Base-by-base conservation (phyloP, 2,329 filamentous ascomycete species). In the Drechslerella dactyloides region DNA sequence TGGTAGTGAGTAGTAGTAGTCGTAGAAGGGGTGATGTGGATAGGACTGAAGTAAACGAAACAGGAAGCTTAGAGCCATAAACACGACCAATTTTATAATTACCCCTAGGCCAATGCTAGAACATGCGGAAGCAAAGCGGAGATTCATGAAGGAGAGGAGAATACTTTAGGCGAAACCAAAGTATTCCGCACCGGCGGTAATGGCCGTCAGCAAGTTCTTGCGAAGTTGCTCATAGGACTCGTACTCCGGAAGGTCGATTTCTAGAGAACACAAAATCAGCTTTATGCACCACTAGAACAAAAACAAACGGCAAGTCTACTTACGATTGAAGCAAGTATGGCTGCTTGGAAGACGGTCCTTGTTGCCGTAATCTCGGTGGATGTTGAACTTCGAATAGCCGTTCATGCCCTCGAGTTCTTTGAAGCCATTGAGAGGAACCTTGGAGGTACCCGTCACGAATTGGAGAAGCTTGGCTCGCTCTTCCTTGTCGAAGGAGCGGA, bases 401-500 rank as follows among this genome's bases (percentile, higher is more conserved):
- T 99, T 97, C 94, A 99, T 99, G 75, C 94, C 96, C 82, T 99
- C 96, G 5, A 99, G 86, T 80, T 99, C 94, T 82, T 96, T 97
- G 85, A 99, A 99, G 11, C 94, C 94, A 77, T 99, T 99, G 55
- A 99, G 87, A 42, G 94, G 94, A 52, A 99, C 96, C 82, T 99
- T 99, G 80, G 90, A 96, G 17, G 96, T 99, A 79, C 94, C 94
- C 0, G 96, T 99, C 75, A 99, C 94, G 79, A 99, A 99, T 78
- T 99, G 94, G 50, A 99, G 85, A 74, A 99, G 83, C 81, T 99
- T 99, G 76, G 94, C 94, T 72, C 91, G 90, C 82, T 99, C 96
- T 82, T 99, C 96, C 82, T 97, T 97, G 83, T 97, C 96, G 78
- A 97, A 99, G 2, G 93, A 96, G 76, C 94, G 89, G 48, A 99